These are phyloP conservation scores for Ceraceosorus guamensis DNA, from an alignment of 1,284 basidiomycete genomes.

Conservation along the genomic window DNA sequence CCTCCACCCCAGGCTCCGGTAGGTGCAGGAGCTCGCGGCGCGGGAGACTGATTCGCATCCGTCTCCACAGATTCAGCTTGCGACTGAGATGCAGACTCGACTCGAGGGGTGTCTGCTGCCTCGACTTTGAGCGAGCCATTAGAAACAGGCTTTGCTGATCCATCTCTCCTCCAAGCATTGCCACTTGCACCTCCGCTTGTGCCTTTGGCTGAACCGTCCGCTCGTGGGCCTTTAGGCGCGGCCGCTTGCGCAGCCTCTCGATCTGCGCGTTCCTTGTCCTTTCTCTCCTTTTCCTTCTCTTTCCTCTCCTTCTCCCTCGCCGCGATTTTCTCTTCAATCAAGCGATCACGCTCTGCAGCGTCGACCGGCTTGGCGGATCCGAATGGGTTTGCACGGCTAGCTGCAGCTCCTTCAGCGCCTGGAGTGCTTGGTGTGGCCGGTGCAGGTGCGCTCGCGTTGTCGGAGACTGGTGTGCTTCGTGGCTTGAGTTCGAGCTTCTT, in stretches of 20 bases:
- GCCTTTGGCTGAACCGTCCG: conserved; percentile 1
- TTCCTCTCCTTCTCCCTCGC: conserved; percentile 31
- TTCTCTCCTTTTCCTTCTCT: conserved; percentile 25
- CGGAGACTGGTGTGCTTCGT: conserved; percentile 53
- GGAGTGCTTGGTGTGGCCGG: conserved; percentile 65
- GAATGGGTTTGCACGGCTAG: conserved; percentile 60
- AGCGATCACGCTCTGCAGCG: conserved; percentile 66
- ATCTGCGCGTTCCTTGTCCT: conserved; percentile 34
- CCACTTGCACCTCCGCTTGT: background rate
- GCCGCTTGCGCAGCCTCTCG: conserved; percentile 17
- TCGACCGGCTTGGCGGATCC: conserved; percentile 87
- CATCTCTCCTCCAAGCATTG: background rate
- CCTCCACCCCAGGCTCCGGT: conserved; percentile 36
- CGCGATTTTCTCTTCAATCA: conserved; percentile 56
- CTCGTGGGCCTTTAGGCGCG: conserved; percentile 6
- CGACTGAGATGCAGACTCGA: background rate
- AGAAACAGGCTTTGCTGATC: background rate
- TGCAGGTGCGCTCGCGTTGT: conserved; percentile 62
- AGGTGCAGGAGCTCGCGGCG: conserved; percentile 19
- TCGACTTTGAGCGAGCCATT: background rate
- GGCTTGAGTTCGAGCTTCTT: conserved; percentile 47
- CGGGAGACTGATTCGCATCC: background rate
- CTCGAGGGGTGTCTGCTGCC: background rate
- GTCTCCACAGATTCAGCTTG: conserved; percentile 4
- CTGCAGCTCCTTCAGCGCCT: conserved; percentile 5